Evolutionary conservation across 108 stramenopile species (phyloP), one percentile per base, ranked within the genome.

Genomic region (Fragilariopsis cylindrus): DNA sequence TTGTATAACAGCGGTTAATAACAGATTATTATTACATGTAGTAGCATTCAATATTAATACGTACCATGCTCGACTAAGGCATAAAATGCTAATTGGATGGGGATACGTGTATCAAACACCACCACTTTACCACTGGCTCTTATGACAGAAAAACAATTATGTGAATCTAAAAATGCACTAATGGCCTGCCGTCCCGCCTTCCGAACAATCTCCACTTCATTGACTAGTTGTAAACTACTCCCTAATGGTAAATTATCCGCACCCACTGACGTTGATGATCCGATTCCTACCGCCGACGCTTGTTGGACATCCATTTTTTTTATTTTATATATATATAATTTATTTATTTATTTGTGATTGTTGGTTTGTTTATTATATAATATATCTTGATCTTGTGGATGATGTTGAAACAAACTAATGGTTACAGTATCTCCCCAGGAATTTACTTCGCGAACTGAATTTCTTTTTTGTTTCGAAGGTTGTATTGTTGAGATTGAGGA

Each of bases 41-140:
- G 0, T 30, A 30, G 30, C 0, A 30, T 30, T 30, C 30, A 30
- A 57, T 15, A 69, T 30, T 15, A 42, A 45, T 56, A 82, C 93
- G 79, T 76, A 91, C 93, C 98, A 83, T 98, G 97, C 74, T 98
- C 98, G 40, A 99, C 97, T 60, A 99, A 78, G 43, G 98, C 98
- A 84, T 98, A 99, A 88, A 98, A 99, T 49, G 98, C 97, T 62
- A 99, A 81, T 74, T 98, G 98, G 56, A 99, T 94, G 11, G 98
- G 97, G 78, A 99, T 97, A 65, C 92, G 89, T 40, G 94, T 90
- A 77, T 99, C 98, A 83, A 99, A 99, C 50, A 99, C 98, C 5
- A 99, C 98, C 30, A 98, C 93, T 75, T 98, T 95, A 0, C 92
- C 92, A 77, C 89, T 90, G 2, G 84, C 75, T 65, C 94, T 69